Percentiles rank a stretch among this genome's conserved stretches.
Conservation (phyloP, 169 alveolate species). For the Perkinsus chesapeaki region DNA sequence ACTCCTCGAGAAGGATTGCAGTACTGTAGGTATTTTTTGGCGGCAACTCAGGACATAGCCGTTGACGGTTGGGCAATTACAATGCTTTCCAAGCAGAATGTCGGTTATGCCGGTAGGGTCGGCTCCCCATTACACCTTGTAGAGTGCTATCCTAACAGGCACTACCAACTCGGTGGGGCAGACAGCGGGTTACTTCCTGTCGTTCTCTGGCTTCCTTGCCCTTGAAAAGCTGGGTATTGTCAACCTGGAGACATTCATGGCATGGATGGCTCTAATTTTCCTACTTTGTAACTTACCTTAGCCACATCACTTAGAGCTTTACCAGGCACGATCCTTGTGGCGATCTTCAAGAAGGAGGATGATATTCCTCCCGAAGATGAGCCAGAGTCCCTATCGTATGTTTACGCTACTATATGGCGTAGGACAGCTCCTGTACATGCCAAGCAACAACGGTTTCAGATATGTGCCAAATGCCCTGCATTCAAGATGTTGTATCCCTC, state of each 20-base stretch:
- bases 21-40: constrained; percentile 27
- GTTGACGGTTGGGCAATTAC: constrained; percentile 94
- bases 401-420: background rate
- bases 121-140: background rate
- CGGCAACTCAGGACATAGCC: constrained; percentile 87
- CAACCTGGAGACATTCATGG: background rate
- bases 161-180: constrained; percentile 48
- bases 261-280: background rate
- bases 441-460: background rate
- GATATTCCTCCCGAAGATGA: background rate
- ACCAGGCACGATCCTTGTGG: background rate
- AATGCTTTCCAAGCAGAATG: constrained; percentile 61
- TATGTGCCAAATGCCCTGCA: background rate
- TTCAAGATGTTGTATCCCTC: background rate
- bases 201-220: constrained; percentile 41
- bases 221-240: constrained; percentile 21
- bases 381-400: background rate
- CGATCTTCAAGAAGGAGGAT: background rate
- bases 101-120: constrained; percentile 35
- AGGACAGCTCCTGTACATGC: background rate
- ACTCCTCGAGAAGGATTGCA: background rate
- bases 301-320: background rate
- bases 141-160: background rate
- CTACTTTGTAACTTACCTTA: background rate
- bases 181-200: constrained; percentile 40